Percentiles rank a stretch among this genome's conserved stretches.
These are phyloP conservation scores for Lecanosticta acicola DNA, from an alignment of 2,329 filamentous ascomycete genomes.

Conservation along the genomic window DNA sequence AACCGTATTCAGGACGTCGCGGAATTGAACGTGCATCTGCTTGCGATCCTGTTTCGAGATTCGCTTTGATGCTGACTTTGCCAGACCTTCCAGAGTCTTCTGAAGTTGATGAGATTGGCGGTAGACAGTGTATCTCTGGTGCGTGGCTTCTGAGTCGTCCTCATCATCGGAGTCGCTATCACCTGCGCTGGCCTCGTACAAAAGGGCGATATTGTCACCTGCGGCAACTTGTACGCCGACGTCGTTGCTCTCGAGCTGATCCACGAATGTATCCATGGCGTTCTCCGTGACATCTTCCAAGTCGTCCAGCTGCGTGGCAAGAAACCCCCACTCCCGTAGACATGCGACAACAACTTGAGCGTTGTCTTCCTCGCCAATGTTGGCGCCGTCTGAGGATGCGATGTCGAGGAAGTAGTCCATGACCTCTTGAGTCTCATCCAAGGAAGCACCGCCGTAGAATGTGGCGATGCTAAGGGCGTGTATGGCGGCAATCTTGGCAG, in stretches of 20 bases:
- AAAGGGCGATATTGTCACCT: conserved; percentile 72
- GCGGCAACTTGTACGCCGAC: conserved; percentile 69
- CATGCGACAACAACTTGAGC: conserved; percentile 66
- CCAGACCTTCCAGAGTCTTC: conserved; percentile 54
- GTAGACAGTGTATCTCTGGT: conserved; percentile 61
- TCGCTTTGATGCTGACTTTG: conserved; percentile 54
- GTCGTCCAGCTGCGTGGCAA: conserved; percentile 72
- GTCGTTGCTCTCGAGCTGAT: conserved; percentile 74
- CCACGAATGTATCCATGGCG: conserved; percentile 73
- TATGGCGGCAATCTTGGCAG: conserved; percentile 65
- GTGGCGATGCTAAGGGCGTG: conserved; percentile 66
- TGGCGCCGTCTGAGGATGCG: conserved; percentile 70
- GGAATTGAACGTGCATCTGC: conserved; percentile 59
- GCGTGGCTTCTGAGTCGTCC: conserved; percentile 35
- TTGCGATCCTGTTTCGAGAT: conserved; percentile 64
- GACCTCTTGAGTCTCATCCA: conserved; percentile 61
- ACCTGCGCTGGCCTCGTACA: conserved; percentile 69
- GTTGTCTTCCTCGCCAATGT: conserved; percentile 65
- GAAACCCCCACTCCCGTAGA: conserved; percentile 71
- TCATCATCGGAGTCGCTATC: conserved; percentile 54
- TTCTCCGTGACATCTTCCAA: conserved; percentile 64
- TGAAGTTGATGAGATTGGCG: conserved; percentile 58
- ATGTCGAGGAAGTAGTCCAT: conserved; percentile 74
- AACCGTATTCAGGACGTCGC: conserved; percentile 60
- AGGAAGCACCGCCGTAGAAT: conserved; percentile 68